phyloP scores from a whole-genome alignment of 2,329 filamentous ascomycete species.

The Pseudocercospora macadamiae region DNA sequence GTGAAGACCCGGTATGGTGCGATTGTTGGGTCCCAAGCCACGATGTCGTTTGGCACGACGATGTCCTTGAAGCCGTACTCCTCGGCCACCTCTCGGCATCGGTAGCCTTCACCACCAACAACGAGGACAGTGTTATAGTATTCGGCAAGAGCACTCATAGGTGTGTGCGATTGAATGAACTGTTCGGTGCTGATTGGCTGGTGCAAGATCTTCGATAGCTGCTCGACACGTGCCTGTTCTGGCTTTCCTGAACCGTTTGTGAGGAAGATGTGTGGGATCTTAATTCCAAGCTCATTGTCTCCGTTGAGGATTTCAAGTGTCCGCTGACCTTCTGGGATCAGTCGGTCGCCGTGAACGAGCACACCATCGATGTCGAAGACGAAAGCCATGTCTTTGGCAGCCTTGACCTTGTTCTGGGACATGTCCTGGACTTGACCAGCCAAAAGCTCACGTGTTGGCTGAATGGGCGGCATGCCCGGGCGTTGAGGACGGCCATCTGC shows the following conservation, averaged over 20 bases:
- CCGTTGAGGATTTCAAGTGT: slow-evolving; percentile 73
- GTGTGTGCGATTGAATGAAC: slow-evolving; percentile 77
- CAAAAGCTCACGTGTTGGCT: slow-evolving; percentile 68
- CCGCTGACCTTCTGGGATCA: slow-evolving; percentile 68
- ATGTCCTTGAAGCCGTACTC: slow-evolving; percentile 75
- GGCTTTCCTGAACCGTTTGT: slow-evolving; percentile 76
- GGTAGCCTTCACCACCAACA: slow-evolving; percentile 74
- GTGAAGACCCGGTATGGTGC: slow-evolving; percentile 71
- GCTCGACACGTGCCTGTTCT: slow-evolving; percentile 65
- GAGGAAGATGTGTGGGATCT: slow-evolving; percentile 74
- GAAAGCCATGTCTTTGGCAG: slow-evolving; percentile 79
- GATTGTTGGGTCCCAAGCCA: slow-evolving; percentile 69
- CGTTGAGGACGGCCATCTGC: slow-evolving; percentile 51
- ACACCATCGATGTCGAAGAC: slow-evolving; percentile 80
- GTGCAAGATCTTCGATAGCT: slow-evolving; percentile 68
- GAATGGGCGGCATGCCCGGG: slow-evolving; percentile 61
- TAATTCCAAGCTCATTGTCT: slow-evolving; percentile 76
- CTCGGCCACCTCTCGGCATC: slow-evolving; percentile 73
- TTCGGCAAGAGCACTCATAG: slow-evolving; percentile 74
- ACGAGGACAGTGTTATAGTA: slow-evolving; percentile 78
- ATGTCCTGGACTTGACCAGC: slow-evolving; percentile 72
- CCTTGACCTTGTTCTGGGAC: slow-evolving; percentile 64
- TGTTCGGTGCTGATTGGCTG: slow-evolving; percentile 69
- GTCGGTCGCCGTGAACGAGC: slow-evolving; percentile 70
- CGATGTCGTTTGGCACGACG: slow-evolving; percentile 72